Percentiles rank a stretch among this genome's conserved stretches.
Evolutionary conservation across 805 yeast genomes (phyloP).

Genomic region (Metschnikowia cubensis): DNA sequence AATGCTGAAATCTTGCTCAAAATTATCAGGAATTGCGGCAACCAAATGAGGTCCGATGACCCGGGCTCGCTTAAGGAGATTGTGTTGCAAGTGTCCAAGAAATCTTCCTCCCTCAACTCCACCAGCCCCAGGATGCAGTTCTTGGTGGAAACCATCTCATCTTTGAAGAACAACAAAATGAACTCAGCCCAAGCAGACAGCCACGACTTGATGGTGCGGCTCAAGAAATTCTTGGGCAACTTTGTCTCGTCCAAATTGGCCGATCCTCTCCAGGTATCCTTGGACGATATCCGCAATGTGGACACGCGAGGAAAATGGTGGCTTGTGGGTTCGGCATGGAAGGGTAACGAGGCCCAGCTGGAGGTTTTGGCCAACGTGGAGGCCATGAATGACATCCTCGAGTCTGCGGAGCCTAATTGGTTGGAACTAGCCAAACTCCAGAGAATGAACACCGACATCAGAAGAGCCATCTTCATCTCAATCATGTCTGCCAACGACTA

Average conservation of each 20-base stretch:
- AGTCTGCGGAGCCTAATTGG: conserved; percentile 81
- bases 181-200: conserved; percentile 50
- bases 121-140: conserved; percentile 65
- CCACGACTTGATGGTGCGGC: conserved; percentile 48
- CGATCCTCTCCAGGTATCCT: conserved; percentile 81
- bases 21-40: conserved; percentile 72
- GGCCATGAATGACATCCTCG: conserved; percentile 58
- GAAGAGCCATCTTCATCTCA: conserved; percentile 90
- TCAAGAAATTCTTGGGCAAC: conserved; percentile 61
- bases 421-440: conserved; percentile 77
- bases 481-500: conserved; percentile 94
- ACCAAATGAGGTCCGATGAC: conserved; percentile 85
- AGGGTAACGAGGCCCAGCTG: conserved; percentile 45
- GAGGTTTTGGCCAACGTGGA: conserved; percentile 33
- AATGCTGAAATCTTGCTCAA: conserved; percentile 76
- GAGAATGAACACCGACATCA: conserved; percentile 91
- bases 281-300: conserved; percentile 74
- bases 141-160: conserved; percentile 78
- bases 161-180: conserved; percentile 80
- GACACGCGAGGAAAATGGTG: conserved; percentile 96
- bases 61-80: conserved; percentile 82
- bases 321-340: conserved; percentile 98
- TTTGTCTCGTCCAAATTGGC: conserved; percentile 42
- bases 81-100: conserved; percentile 50
- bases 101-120: conserved; percentile 25